Percentiles rank a stretch among this genome's conserved stretches.
Conservation (phyloP, 106 monocot genomes). For the Phalaenopsis equestris region DNA sequence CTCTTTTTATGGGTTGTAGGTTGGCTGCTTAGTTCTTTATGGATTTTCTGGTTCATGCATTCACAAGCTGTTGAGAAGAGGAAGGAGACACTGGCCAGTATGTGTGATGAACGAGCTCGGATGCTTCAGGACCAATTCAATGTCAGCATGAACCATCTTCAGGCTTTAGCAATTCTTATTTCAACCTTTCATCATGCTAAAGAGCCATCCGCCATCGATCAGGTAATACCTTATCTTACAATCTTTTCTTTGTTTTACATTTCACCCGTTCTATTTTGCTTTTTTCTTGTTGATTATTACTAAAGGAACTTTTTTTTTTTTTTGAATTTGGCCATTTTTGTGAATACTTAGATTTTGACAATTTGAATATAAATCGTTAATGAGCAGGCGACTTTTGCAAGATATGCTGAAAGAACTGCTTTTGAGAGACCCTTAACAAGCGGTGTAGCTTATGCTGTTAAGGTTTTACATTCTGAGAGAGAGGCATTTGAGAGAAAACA, state of each 20-base stretch:
- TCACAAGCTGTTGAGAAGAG: constrained; percentile 62
- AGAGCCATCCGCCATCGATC: constrained; percentile 85
- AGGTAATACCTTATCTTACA: constrained; percentile 31
- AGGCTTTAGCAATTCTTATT: constrained; percentile 81
- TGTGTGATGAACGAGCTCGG: constrained; percentile 91
- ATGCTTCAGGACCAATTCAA: constrained; percentile 99
- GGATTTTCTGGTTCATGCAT: constrained; percentile 82
- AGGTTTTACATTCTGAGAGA: constrained; percentile 70
- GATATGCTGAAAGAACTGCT: constrained; percentile 86
- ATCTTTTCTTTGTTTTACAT: background rate
- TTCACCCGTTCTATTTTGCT: background rate
- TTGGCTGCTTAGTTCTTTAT: constrained; percentile 50
- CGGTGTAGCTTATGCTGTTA: constrained; percentile 95
- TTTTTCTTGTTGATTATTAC: no score
- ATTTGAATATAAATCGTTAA: background rate
- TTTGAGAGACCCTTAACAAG: constrained; percentile 95
- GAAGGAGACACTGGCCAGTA: constrained; percentile 68
- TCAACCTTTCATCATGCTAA: constrained; percentile 96
- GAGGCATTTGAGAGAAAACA: constrained; percentile 82
- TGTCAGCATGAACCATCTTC: constrained; percentile 98
- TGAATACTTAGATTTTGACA: background rate
- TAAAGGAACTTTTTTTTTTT: no score
- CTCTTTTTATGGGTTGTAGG: constrained; percentile 65
- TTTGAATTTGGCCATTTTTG: background rate
- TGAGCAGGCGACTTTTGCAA: constrained; percentile 77